These are phyloP conservation scores for Paratrimastix pyriformis DNA, from an alignment of 78 protist species.

Conservation along the genomic window DNA sequence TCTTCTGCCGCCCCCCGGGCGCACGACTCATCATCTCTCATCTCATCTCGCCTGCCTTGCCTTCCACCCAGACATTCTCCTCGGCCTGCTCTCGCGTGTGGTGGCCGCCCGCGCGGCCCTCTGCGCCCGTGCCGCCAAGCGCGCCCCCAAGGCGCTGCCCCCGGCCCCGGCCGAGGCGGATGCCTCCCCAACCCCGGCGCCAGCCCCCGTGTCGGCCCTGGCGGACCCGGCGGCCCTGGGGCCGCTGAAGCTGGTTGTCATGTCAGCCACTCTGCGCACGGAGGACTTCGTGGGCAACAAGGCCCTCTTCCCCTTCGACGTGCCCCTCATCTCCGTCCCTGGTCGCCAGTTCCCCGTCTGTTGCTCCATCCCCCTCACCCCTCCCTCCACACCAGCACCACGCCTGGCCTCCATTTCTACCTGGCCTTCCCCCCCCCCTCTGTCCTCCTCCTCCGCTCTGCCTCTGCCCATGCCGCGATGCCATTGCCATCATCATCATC, in stretches of 20 bases:
- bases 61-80: slow-evolving; percentile 77
- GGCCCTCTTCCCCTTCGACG: slow-evolving; percentile 52
- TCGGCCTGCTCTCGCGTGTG: slow-evolving; percentile 90
- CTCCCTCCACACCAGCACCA: neutral
- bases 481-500: no score
- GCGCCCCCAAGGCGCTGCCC: no score
- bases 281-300: slow-evolving; percentile 69
- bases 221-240: no score
- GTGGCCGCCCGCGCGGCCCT: slow-evolving; percentile 61
- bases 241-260: slow-evolving; percentile 89
- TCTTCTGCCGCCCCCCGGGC: no score
- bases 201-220: no score
- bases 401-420: neutral
- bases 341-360: slow-evolving; percentile 66
- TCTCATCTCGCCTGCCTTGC: no score
- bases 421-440: neutral
- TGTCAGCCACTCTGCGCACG: slow-evolving; percentile 94
- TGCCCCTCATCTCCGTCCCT: slow-evolving; percentile 61
- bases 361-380: neutral
- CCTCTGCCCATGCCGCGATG: neutral
- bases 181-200: no score
- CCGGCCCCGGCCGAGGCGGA: no score
- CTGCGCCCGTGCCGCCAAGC: no score
- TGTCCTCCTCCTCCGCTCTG: neutral
- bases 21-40: no score